These are phyloP conservation scores for Tuber magnatum DNA, from an alignment of 495 filamentous ascomycete species.

Conservation along the genomic window DNA sequence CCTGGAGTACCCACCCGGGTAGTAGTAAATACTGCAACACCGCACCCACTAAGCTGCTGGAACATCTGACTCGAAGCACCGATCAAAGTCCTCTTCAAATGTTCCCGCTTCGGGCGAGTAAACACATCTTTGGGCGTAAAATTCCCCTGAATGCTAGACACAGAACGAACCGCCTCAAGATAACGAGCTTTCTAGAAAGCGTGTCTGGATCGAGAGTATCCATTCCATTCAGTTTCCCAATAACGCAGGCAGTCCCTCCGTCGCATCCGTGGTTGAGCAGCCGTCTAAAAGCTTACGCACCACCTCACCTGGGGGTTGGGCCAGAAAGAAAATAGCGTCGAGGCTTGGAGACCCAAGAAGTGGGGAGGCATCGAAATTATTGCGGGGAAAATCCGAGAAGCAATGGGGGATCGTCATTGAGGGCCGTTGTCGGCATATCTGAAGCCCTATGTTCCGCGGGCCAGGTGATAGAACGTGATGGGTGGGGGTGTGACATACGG, in stretches of 20 bases:
- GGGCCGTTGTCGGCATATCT: slow-evolving; percentile 43
- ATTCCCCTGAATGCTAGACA: slow-evolving; percentile 43
- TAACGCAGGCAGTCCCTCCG: slow-evolving; percentile 58
- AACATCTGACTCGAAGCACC: slow-evolving; percentile 40
- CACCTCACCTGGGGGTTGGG: background rate
- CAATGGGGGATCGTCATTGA: slow-evolving; percentile 48
- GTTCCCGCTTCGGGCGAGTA: slow-evolving; percentile 24
- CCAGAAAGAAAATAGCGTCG: background rate
- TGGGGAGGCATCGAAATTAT: slow-evolving; percentile 35
- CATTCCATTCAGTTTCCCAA: slow-evolving; percentile 57
- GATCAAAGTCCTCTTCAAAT: slow-evolving; percentile 45
- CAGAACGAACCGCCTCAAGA: slow-evolving; percentile 47
- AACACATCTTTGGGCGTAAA: slow-evolving; percentile 34
- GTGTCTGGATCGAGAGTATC: slow-evolving; percentile 53
- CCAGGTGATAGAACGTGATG: background rate
- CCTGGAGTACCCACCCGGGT: slow-evolving; percentile 25
- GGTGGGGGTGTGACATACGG: slow-evolving; percentile 22
- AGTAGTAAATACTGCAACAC: slow-evolving; percentile 75
- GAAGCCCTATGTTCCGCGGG: slow-evolving; percentile 29
- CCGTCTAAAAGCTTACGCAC: slow-evolving; percentile 46
- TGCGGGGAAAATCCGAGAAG: slow-evolving; percentile 46
- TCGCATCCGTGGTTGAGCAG: slow-evolving; percentile 58
- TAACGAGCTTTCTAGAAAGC: slow-evolving; percentile 11
- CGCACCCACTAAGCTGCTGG: slow-evolving; percentile 54
- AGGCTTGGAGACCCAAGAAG: slow-evolving; percentile 43